Evolutionary conservation across 2,329 filamentous ascomycete species (phyloP), one percentile per base, ranked within the genome.

Genomic region (Raffaelea deltoideospora): DNA sequence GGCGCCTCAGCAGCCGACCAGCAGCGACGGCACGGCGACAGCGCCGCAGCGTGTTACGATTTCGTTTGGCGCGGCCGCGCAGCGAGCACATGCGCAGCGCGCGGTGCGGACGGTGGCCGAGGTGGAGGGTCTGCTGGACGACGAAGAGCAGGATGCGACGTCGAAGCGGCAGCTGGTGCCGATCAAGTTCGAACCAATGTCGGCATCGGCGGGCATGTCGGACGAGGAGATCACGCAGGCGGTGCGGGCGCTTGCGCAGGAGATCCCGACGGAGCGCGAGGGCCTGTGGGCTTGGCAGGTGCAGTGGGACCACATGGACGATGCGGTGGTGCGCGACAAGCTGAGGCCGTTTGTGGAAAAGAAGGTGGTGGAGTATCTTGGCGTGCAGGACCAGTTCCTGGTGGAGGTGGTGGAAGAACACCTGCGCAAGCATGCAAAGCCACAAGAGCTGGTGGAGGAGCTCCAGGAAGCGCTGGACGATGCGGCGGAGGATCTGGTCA

Each of bases 331-430:
- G 41, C 72, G 75, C 42, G 82, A 92, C 45, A 87, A 95, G 54
- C 73, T 98, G 47, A 76, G 82, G 50, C 87, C 88, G 22, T 98
- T 95, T 60, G 84, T 96, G 39, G 86, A 94, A 64, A 93, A 93
- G 71, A 98, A 96, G 69, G 84, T 96, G 47, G 79, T 98, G 42
- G 90, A 98, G 58, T 92, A 90, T 49, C 70, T 98, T 34, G 92
- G 92, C 41, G 82, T 98, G 40, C 86, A 96, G 59, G 90, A 98
- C 56, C 84, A 96, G 59, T 78, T 95, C 61, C 65, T 98, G 33
- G 86, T 98, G 23, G 87, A 94, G 52, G 79, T 90, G 31, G 85
- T 96, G 28, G 79, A 95, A 52, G 80, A 86, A 50, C 85, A 93
- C 57, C 63, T 98, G 43, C 72, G 79, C 45, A 77, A 76, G 48